Conservation (phyloP, 805 yeast genomes). For the Myxozyma neotropica region DNA sequence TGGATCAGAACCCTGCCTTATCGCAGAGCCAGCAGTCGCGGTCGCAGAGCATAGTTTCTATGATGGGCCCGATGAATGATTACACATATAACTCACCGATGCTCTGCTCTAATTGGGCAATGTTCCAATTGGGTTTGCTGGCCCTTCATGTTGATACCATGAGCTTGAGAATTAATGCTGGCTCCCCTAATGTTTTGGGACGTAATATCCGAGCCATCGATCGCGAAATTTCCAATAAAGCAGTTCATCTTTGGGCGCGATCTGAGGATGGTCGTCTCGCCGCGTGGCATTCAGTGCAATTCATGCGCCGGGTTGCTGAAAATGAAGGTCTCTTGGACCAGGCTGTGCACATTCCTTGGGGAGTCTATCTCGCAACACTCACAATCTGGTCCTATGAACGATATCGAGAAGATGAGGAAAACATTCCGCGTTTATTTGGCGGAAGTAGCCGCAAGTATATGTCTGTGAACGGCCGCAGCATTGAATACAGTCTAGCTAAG, state of each 20-base stretch:
- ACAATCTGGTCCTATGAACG: constrained; percentile 40
- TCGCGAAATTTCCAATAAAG: constrained; percentile 32
- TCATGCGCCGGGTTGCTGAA: constrained; percentile 35
- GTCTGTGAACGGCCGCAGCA: constrained; percentile 20
- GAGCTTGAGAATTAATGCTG: constrained; percentile 36
- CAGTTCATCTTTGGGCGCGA: constrained; percentile 37
- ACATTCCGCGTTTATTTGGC: constrained; percentile 5
- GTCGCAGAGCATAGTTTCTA: constrained; percentile 10
- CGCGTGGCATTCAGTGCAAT: constrained; percentile 40
- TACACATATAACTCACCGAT: constrained; percentile 35
- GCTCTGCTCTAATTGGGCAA: constrained; percentile 39
- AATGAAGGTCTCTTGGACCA: constrained; percentile 35
- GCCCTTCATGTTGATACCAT: constrained; percentile 38
- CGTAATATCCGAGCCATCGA: constrained; percentile 31
- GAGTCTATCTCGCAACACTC: constrained; percentile 38
- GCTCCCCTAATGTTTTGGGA: constrained; percentile 37
- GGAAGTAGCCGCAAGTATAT: constrained; percentile 19
- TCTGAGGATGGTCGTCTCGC: constrained; percentile 39
- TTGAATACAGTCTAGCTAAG: constrained; percentile 27
- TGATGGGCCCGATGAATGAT: constrained; percentile 29
- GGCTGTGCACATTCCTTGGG: constrained; percentile 41
- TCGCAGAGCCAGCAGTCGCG: background rate
- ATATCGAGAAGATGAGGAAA: constrained; percentile 15
- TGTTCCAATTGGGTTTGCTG: constrained; percentile 38
- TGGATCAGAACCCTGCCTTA: background rate